phyloP scores from a whole-genome alignment of 306 rosid species.

The Sindora glabra region DNA sequence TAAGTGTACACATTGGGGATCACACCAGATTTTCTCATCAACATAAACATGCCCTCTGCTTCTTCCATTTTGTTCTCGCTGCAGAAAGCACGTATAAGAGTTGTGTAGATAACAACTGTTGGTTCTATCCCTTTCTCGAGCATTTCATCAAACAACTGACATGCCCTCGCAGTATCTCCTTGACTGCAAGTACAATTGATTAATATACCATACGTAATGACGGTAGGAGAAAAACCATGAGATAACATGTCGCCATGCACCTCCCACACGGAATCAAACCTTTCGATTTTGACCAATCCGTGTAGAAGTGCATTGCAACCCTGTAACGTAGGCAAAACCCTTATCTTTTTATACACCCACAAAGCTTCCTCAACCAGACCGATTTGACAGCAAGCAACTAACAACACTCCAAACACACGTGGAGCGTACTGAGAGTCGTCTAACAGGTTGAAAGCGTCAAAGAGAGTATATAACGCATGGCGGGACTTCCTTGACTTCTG shows the following conservation, averaged over 20 bases:
- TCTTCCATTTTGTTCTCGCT: constrained; percentile 37
- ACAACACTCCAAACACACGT: constrained; percentile 32
- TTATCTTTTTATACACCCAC: constrained; percentile 26
- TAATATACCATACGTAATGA: constrained; percentile 49
- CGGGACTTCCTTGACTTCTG: constrained; percentile 29
- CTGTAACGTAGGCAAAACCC: constrained; percentile 27
- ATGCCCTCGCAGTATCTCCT: constrained; percentile 30
- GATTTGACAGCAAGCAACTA: constrained; percentile 37
- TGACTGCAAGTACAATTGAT: constrained; percentile 33
- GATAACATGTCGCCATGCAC: constrained; percentile 36
- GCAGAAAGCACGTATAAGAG: constrained; percentile 44
- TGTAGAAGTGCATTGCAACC: constrained; percentile 60
- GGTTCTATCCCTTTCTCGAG: constrained; percentile 28
- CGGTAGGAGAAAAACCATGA: constrained; percentile 40
- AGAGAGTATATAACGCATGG: constrained; percentile 20
- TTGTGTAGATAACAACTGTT: constrained; percentile 44
- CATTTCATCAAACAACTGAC: constrained; percentile 56
- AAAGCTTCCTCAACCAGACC: constrained; percentile 51
- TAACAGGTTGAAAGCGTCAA: constrained; percentile 29
- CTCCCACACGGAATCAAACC: constrained; percentile 40
- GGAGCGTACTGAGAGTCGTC: constrained; percentile 22
- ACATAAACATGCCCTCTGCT: constrained; percentile 32
- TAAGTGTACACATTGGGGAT: constrained; percentile 54
- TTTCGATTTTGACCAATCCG: constrained; percentile 34
- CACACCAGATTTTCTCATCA: constrained; percentile 41